Conservation (phyloP, 192 early-diverging fungal species). For the Lobosporangium transversale region DNA sequence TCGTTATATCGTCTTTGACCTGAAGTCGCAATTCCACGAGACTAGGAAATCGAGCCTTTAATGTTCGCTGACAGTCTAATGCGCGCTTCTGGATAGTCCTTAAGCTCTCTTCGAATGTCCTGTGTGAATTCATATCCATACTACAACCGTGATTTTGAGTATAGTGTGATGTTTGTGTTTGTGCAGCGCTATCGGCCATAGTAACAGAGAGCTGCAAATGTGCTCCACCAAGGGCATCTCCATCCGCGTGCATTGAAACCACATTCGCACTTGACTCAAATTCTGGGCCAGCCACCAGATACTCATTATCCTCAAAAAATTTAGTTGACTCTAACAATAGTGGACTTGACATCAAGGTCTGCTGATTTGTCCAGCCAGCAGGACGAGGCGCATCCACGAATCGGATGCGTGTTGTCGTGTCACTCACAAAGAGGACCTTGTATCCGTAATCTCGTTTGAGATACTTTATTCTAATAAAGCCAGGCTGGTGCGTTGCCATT, state of each 20-base stretch:
- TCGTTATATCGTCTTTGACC: conserved; percentile 20
- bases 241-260: conserved; percentile 1
- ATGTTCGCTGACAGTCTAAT: conserved; percentile 21
- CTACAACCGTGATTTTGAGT: neutral
- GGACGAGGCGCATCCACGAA: conserved; percentile 15
- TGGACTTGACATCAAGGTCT: conserved; percentile 10
- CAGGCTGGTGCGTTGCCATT: neutral
- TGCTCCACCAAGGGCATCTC: neutral
- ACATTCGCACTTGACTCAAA: conserved; percentile 5
- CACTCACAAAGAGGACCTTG: conserved; percentile 27
- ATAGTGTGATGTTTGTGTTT: too few relatives aligned
- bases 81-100: conserved; percentile 14
- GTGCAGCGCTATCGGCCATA: neutral
- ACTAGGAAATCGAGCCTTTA: conserved; percentile 44
- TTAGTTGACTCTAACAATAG: neutral
- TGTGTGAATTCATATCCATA: neutral
- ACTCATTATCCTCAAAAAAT: conserved; percentile 20
- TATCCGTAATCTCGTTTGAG: conserved; percentile 32
- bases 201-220: neutral
- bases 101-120: conserved; percentile 12
- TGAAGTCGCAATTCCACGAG: conserved; percentile 39
- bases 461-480: conserved; percentile 3
- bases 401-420: conserved; percentile 30
- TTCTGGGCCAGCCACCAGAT: conserved; percentile 3
- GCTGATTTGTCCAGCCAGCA: conserved; percentile 6